Evolutionary conservation across 1,284 basidiomycete species (phyloP).

Genomic region (Boletus semigastroideus): DNA sequence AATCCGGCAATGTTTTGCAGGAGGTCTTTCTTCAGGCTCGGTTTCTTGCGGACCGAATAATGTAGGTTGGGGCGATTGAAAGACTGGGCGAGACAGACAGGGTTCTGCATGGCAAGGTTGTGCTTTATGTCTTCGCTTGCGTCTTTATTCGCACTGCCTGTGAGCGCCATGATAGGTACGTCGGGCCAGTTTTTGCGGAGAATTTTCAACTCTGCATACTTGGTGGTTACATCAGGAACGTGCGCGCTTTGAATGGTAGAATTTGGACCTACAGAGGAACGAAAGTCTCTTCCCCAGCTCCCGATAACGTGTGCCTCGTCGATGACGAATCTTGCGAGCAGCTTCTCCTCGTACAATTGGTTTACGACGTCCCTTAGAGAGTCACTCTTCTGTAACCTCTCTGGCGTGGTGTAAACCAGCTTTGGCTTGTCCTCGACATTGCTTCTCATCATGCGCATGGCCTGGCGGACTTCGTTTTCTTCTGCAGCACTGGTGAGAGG

Average conservation of each 20-base stretch:
- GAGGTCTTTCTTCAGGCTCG: conserved; percentile 47
- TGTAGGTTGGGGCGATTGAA: conserved; percentile 92
- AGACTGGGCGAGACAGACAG: conserved; percentile 71
- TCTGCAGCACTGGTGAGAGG: conserved; percentile 62
- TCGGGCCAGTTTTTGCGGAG: conserved; percentile 74
- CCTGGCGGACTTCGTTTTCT: conserved; percentile 43
- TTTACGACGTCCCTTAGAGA: conserved; percentile 58
- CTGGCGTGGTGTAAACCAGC: conserved; percentile 92
- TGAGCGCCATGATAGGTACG: conserved; percentile 94
- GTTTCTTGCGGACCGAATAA: conserved; percentile 72
- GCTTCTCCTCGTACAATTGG: conserved; percentile 52
- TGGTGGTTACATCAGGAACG: conserved; percentile 11
- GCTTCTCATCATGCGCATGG: conserved; percentile 41
- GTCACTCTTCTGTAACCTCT: conserved; percentile 73
- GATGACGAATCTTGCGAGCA: conserved; percentile 88
- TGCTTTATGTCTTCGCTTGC: conserved; percentile 80
- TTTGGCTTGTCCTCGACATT: conserved; percentile 47
- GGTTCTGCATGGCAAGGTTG: conserved; percentile 63
- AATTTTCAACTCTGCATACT: conserved; percentile 70
- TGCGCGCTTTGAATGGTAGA: background rate
- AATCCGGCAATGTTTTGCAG: conserved; percentile 71
- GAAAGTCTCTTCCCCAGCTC: conserved; percentile 85
- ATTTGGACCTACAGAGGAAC: conserved; percentile 58
- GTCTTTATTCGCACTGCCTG: conserved; percentile 85
- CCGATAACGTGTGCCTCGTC: conserved; percentile 96